Evolutionary conservation across 192 early-diverging fungal species (phyloP).

Genomic region (Coemansia guatemalensis): DNA sequence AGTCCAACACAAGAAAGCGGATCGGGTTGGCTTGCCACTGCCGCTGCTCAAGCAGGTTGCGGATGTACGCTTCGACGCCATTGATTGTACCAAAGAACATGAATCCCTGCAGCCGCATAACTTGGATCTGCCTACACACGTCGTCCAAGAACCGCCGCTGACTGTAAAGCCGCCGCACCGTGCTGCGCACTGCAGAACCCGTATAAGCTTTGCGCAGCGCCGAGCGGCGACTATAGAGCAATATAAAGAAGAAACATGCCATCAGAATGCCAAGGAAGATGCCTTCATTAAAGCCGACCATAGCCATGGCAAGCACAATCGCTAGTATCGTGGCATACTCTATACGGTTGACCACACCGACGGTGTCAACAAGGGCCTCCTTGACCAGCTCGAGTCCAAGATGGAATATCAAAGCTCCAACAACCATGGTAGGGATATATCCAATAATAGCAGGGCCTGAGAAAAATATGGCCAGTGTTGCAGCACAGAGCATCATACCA

Average conservation of each 20-base stretch:
- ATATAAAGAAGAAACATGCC: slow-evolving; percentile 94
- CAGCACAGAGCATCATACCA: slow-evolving; percentile 77
- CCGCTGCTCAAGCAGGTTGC: slow-evolving; percentile 61
- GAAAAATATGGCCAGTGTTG: slow-evolving; percentile 74
- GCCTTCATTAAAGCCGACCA: slow-evolving; percentile 95
- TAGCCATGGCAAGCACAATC: slow-evolving; percentile 87
- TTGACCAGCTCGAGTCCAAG: slow-evolving; percentile 91
- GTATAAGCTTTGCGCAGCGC: slow-evolving; percentile 69
- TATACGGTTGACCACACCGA: slow-evolving; percentile 75
- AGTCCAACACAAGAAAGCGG: slow-evolving; percentile 87
- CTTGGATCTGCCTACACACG: slow-evolving; percentile 82
- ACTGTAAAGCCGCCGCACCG: slow-evolving; percentile 83
- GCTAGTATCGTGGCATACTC: slow-evolving; percentile 89
- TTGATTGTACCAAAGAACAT: slow-evolving; percentile 97
- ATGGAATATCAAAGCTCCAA: slow-evolving; percentile 95
- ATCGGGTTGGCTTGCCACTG: slow-evolving; percentile 71
- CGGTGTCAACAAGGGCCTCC: slow-evolving; percentile 87
- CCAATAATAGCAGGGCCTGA: slow-evolving; percentile 83
- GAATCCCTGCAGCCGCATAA: slow-evolving; percentile 90
- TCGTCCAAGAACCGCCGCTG: slow-evolving; percentile 84
- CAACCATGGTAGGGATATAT: slow-evolving; percentile 92
- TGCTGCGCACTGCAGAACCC: slow-evolving; percentile 72
- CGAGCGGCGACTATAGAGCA: slow-evolving; percentile 65
- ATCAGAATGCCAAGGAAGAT: slow-evolving; percentile 90
- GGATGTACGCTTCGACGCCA: slow-evolving; percentile 73